Evolutionary conservation across 305 asterid genomes (phyloP), one percentile per base, ranked within the genome.

Genomic region (Solanum aculeatissimum): DNA sequence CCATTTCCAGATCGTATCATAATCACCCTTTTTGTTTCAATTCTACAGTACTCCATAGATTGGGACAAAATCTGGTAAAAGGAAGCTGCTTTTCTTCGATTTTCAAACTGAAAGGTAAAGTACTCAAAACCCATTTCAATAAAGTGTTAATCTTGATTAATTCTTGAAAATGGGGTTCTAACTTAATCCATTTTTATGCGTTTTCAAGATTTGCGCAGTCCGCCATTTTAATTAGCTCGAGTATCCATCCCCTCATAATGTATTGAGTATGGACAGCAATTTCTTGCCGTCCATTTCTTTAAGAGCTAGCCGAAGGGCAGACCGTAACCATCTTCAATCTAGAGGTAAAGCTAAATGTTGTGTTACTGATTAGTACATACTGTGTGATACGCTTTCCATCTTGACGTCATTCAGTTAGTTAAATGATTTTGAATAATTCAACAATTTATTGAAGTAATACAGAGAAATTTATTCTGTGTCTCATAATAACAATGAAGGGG

Each of bases 241-340:
- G 29, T 18, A 63, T 63, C 11, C 6, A 63, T 63, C 11, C 6
- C 45, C 6, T 45, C 15, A 74, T 25, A 14, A 47, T 51, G 83
- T 18, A 69, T 58, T 81, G 55, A 53, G 43, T 70, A 95, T 94
- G 98, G 98, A 94, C 23, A 92, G 77, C 49, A 93, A 92, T 86
- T 83, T 74, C 75, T 89, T 68, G 68, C 93, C 93, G 77, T 84
- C 96, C 71, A 72, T 93, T 83, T 92, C 98, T 72, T 90, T 88
- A 18, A 91, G 98, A 87, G 91, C 96, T 57, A 89, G 91, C 79
- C 91, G 98, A 79, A 92, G 97, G 91, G 71, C 96, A 85, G 92
- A 89, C 77, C 83, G 83, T 29, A 87, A 38, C 83, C 89, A 78
- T 60, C 92, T 83, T 82, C 94, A 84, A 55, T 32, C 84, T 18